A percentile compares a stretch with the other conserved stretches of the same genome.
phyloP scores from a whole-genome alignment of 371 early-diverging fungal species.

The Chytridium lagenaria region DNA sequence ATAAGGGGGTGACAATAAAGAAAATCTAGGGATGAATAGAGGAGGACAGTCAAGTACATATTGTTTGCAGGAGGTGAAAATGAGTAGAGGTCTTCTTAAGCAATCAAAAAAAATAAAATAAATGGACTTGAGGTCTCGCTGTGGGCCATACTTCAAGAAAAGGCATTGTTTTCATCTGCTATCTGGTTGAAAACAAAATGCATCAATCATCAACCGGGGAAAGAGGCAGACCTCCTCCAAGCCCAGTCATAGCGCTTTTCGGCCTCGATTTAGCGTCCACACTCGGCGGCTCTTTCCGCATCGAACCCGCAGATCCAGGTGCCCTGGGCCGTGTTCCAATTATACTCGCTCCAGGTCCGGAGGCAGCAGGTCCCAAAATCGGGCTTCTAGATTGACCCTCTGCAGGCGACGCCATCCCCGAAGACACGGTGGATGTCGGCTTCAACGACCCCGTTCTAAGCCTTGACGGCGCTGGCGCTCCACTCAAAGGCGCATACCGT shows the following conservation, averaged over 20 bases:
- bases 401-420: constrained; percentile 4
- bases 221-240: not conserved
- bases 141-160: too few species aligned
- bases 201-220: not conserved
- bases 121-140: too few species aligned
- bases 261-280: not conserved
- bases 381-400: constrained; percentile 4
- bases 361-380: not conserved
- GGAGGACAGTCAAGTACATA: too few species aligned
- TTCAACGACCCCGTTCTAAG: not conserved
- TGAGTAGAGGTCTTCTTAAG: too few species aligned
- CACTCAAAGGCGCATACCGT: not conserved
- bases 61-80: too few species aligned
- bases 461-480: not conserved
- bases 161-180: too few species aligned
- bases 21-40: too few species aligned
- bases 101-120: too few species aligned
- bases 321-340: not conserved
- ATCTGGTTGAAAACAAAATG: not conserved
- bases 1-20: too few species aligned
- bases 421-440: not conserved
- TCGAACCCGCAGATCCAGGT: constrained; percentile 4
- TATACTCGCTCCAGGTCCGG: too few species aligned
- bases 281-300: not conserved
- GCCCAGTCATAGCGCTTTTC: not conserved